Evolutionary conservation across 257 asterid species (phyloP).

Genomic region (Prunella vulgaris): DNA sequence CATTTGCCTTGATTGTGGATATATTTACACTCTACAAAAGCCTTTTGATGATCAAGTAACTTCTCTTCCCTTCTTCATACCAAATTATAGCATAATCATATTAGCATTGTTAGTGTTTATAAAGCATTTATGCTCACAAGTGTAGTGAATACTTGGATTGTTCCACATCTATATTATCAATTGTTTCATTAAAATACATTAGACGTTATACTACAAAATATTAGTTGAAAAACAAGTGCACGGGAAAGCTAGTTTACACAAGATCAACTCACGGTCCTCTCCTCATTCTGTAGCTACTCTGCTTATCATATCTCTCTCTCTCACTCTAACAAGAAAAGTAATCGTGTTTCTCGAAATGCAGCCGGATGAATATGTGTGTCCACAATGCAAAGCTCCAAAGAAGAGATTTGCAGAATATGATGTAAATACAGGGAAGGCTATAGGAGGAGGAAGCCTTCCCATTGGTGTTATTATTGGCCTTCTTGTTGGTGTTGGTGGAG

Average conservation of each 20-base stretch:
- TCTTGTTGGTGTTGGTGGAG: constrained; percentile 74
- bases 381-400: constrained; percentile 94
- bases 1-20: constrained; percentile 97
- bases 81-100: not conserved
- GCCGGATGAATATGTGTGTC: constrained; percentile 85
- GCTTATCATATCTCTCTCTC: not conserved
- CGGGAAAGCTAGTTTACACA: no score
- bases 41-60: constrained; percentile 90
- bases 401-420: constrained; percentile 92
- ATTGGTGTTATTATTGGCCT: constrained; percentile 89
- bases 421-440: constrained; percentile 72
- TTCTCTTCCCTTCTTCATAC: not conserved
- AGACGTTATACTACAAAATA: no score
- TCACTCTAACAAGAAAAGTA: not conserved
- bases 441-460: constrained; percentile 89
- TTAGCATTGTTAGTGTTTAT: not conserved
- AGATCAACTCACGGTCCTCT: not conserved
- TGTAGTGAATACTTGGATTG: not conserved
- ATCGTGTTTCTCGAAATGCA: constrained; percentile 25
- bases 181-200: no score
- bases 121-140: not conserved
- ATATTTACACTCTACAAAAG: constrained; percentile 71
- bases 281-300: not conserved
- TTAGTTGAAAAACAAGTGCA: no score
- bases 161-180: not conserved